phyloP scores from a whole-genome alignment of 2,329 filamentous ascomycete genomes.

The Hypoxylon sp. region DNA sequence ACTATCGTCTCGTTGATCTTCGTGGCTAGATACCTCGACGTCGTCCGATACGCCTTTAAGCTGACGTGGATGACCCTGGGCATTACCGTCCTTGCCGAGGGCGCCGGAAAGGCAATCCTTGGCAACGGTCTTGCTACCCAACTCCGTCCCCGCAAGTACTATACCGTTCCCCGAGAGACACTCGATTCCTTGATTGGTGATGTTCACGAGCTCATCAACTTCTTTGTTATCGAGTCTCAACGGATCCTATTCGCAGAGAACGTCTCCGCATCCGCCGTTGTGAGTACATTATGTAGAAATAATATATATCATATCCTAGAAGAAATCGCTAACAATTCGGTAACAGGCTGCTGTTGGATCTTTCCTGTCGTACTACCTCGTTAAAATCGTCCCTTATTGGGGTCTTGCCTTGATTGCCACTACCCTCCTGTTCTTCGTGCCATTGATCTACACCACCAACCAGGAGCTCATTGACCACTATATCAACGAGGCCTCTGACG shows the following conservation, averaged over 20 bases:
- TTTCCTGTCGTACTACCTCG: slow-evolving; percentile 77
- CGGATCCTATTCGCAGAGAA: slow-evolving; percentile 79
- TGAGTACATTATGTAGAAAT: slow-evolving; percentile 59
- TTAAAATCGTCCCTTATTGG: slow-evolving; percentile 80
- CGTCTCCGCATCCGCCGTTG: slow-evolving; percentile 70
- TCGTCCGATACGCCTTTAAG: slow-evolving; percentile 76
- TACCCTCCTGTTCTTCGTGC: slow-evolving; percentile 72
- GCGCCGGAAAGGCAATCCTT: slow-evolving; percentile 72
- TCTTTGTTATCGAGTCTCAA: slow-evolving; percentile 79
- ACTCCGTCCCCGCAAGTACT: slow-evolving; percentile 77
- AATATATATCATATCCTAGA: slow-evolving; percentile 9
- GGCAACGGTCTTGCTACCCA: slow-evolving; percentile 75
- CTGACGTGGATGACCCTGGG: slow-evolving; percentile 74
- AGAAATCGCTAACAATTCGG: slow-evolving; percentile 28
- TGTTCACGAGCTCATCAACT: slow-evolving; percentile 78
- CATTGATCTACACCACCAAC: slow-evolving; percentile 76
- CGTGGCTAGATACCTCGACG: slow-evolving; percentile 75
- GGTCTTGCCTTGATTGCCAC: slow-evolving; percentile 74
- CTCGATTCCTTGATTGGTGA: slow-evolving; percentile 74
- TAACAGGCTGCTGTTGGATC: slow-evolving; percentile 70
- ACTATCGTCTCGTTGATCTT: slow-evolving; percentile 73
- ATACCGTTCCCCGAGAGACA: slow-evolving; percentile 74
- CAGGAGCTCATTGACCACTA: slow-evolving; percentile 78
- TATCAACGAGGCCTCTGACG: slow-evolving; percentile 69
- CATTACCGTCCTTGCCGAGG: slow-evolving; percentile 73